Conservation (phyloP, 257 asterid species). For the Capsicum pubescens region DNA sequence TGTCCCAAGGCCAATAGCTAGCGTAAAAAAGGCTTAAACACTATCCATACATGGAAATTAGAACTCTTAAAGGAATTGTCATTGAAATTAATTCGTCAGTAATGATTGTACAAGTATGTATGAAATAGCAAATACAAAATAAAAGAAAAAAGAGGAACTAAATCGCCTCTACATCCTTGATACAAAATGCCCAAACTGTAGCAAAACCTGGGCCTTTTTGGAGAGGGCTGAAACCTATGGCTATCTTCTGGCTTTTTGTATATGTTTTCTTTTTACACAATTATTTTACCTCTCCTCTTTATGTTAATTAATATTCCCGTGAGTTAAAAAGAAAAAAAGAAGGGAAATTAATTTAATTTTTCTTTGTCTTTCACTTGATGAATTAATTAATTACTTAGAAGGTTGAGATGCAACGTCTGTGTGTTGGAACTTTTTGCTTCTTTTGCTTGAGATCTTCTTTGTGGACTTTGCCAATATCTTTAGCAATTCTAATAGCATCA, state of each 20-base stretch:
- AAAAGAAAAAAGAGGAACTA: constrained; percentile 4
- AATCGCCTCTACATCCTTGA: constrained; percentile 30
- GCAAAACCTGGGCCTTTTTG: constrained; percentile 32
- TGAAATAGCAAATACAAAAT: constrained; percentile 16
- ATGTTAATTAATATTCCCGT: not conserved
- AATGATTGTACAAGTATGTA: not conserved
- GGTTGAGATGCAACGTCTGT: constrained; percentile 63
- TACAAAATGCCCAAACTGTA: constrained; percentile 29
- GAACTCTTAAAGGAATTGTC: constrained; percentile 17
- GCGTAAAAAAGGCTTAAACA: not conserved
- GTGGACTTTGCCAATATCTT: constrained; percentile 62
- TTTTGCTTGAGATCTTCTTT: constrained; percentile 58
- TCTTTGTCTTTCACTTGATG: constrained; percentile 33
- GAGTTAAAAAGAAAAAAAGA: not conserved
- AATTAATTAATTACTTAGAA: constrained; percentile 44
- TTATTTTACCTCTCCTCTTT: constrained; percentile 9
- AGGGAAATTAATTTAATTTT: not conserved
- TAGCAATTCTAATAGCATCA: constrained; percentile 61
- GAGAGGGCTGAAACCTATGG: constrained; percentile 30
- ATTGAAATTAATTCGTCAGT: constrained; percentile 15
- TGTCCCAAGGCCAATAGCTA: too few species aligned
- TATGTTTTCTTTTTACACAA: not conserved
- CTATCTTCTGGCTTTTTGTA: constrained; percentile 17
- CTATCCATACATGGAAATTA: fast-evolving
- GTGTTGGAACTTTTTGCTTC: constrained; percentile 54